phyloP scores from a whole-genome alignment of 768 basidiomycete genomes.

The Fomitopsis serialis region DNA sequence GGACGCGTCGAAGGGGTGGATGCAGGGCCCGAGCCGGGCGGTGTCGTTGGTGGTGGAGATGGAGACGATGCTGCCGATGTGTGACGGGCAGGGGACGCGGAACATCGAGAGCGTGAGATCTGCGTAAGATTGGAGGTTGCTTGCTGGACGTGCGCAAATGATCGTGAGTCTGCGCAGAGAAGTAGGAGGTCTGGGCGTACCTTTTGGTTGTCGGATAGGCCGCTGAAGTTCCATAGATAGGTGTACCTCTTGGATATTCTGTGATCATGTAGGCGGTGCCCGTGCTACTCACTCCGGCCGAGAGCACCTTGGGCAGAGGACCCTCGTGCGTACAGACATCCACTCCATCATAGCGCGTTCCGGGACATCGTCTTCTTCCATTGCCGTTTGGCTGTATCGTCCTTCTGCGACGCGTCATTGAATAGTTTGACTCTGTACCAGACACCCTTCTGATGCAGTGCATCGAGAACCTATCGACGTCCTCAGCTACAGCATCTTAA shows the following conservation, averaged over 20 bases:
- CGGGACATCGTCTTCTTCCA: background rate
- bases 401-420: no score
- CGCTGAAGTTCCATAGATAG: background rate
- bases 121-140: background rate
- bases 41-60: background rate
- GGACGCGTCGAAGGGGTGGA: background rate
- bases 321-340: background rate
- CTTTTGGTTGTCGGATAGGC: background rate
- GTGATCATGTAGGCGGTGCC: background rate
- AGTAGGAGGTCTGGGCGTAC: background rate
- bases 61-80: background rate
- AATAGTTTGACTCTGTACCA: no score
- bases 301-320: background rate
- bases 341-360: background rate
- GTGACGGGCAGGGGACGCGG: background rate
- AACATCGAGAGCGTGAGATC: background rate
- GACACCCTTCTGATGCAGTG: no score
- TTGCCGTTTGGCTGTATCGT: no score
- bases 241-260: background rate
- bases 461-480: no score
- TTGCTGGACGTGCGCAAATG: background rate
- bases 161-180: background rate
- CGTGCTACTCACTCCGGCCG: no score
- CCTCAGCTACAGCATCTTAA: no score
- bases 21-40: background rate